These are phyloP conservation scores for Chytriomyces hyalinus DNA, from an alignment of 192 early-diverging fungal species.

Conservation along the genomic window DNA sequence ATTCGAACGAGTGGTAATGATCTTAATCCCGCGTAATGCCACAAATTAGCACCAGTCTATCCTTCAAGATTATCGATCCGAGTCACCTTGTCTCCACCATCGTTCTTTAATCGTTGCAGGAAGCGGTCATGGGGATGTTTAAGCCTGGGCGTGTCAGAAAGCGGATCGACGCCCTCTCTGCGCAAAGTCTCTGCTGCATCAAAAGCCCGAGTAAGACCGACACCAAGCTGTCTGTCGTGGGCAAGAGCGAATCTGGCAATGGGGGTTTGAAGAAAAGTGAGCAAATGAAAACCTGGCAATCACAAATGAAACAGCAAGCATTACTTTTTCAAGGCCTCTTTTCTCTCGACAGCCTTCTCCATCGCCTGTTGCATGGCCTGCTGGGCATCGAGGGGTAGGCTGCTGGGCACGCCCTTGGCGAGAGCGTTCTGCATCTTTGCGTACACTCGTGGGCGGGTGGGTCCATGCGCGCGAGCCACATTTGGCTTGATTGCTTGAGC, in stretches of 20 bases:
- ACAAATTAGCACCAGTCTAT: no score
- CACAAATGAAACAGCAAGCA: no score
- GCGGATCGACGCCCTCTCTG: not conserved
- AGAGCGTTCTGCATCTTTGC: not conserved
- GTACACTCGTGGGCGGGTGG: constrained; percentile 26
- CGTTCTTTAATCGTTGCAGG: constrained; percentile 37
- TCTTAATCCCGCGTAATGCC: not conserved
- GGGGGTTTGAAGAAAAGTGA: no score
- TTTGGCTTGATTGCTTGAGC: not conserved
- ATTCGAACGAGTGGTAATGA: constrained; percentile 37
- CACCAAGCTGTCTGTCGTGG: not conserved
- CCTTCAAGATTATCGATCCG: not conserved
- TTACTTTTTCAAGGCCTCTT: no score
- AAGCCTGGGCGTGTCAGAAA: not conserved
- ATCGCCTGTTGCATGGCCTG: not conserved
- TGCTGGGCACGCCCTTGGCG: not conserved
- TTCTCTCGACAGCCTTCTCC: no score
- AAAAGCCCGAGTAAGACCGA: not conserved
- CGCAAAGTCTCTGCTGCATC: not conserved
- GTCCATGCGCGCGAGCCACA: not conserved
- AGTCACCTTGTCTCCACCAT: constrained; percentile 52
- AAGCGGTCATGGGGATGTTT: constrained; percentile 38
- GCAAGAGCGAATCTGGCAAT: no score
- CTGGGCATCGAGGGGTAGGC: not conserved
- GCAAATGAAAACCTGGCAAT: no score